Conservation (phyloP, 768 basidiomycete species). For the Porphyrellus cyaneotinctus region DNA sequence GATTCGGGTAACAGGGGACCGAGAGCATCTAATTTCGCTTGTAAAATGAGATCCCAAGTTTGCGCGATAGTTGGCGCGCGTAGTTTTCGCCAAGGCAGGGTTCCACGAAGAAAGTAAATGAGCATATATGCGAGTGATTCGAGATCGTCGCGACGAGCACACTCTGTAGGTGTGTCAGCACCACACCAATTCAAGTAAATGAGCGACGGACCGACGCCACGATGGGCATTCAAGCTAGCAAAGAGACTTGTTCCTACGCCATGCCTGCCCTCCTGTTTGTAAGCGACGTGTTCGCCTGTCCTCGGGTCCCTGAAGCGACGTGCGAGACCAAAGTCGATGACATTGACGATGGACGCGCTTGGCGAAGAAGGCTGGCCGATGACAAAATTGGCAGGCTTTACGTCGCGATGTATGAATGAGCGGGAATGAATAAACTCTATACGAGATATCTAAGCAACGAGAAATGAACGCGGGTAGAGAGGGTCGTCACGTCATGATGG, state of each 20-base stretch:
- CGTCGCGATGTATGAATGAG: conserved; percentile 92
- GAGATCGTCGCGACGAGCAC: conserved; percentile 73
- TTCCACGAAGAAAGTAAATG: conserved; percentile 75
- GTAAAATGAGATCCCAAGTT: conserved; percentile 76
- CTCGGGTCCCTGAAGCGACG: conserved; percentile 70
- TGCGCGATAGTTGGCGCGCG: conserved; percentile 60
- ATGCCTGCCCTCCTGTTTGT: conserved; percentile 66
- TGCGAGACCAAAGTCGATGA: conserved; percentile 85
- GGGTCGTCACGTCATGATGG: conserved; percentile 9
- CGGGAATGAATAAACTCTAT: conserved; percentile 96
- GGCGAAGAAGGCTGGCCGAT: conserved; percentile 72
- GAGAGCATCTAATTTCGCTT: conserved; percentile 64
- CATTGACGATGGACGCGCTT: conserved; percentile 73
- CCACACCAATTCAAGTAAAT: neutral
- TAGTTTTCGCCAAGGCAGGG: conserved; percentile 73
- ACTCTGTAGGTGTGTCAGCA: conserved; percentile 41
- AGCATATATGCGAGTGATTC: conserved; percentile 82
- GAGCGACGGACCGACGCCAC: conserved; percentile 58
- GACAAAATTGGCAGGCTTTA: conserved; percentile 98
- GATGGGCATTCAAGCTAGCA: conserved; percentile 69
- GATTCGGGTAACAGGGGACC: conserved; percentile 17
- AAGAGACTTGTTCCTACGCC: conserved; percentile 78
- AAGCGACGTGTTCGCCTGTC: conserved; percentile 65
- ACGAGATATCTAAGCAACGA: conserved; percentile 69
- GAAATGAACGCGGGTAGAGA: conserved; percentile 20